Evolutionary conservation across 371 early-diverging fungal species (phyloP).

Genomic region (Furculomyces boomerangus): DNA sequence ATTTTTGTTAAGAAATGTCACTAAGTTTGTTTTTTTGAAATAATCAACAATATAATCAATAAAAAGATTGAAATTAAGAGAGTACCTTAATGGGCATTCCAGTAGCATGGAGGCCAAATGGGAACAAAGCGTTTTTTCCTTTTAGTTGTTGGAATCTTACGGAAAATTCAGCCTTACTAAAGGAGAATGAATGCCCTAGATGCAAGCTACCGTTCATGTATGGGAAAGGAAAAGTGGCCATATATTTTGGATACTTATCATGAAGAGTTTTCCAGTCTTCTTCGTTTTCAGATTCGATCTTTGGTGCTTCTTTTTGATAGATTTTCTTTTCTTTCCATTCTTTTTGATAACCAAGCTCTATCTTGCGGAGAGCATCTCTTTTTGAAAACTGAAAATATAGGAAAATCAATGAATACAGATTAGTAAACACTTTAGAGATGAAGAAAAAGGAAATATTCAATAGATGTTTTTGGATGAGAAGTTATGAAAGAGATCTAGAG

Average conservation of each 20-base stretch:
- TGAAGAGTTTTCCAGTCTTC: constrained; percentile 30
- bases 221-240: constrained; percentile 97
- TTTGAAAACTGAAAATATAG: constrained; percentile 34
- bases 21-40: neutral
- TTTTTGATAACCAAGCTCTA: constrained; percentile 60
- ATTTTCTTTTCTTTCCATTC: constrained; percentile 60
- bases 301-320: constrained; percentile 80
- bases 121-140: constrained; percentile 93
- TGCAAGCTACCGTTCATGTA: constrained; percentile 99
- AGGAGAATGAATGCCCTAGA: constrained; percentile 95
- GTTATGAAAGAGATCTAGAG: too few relatives aligned
- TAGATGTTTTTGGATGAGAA: too few relatives aligned
- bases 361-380: constrained; percentile 59
- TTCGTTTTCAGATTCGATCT: constrained; percentile 35
- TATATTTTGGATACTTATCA: constrained; percentile 67
- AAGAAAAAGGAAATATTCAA: too few relatives aligned
- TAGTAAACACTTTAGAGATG: too few relatives aligned
- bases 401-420: too few relatives aligned
- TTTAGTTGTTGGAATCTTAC: constrained; percentile 84
- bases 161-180: constrained; percentile 96
- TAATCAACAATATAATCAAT: neutral
- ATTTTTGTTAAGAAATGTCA: neutral
- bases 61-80: neutral
- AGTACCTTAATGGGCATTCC: constrained; percentile 98
- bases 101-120: constrained; percentile 99